Evolutionary conservation across 2,329 filamentous ascomycete genomes (phyloP), one percentile per base, ranked within the genome.

Genomic region (Fusarium fracticaudum): DNA sequence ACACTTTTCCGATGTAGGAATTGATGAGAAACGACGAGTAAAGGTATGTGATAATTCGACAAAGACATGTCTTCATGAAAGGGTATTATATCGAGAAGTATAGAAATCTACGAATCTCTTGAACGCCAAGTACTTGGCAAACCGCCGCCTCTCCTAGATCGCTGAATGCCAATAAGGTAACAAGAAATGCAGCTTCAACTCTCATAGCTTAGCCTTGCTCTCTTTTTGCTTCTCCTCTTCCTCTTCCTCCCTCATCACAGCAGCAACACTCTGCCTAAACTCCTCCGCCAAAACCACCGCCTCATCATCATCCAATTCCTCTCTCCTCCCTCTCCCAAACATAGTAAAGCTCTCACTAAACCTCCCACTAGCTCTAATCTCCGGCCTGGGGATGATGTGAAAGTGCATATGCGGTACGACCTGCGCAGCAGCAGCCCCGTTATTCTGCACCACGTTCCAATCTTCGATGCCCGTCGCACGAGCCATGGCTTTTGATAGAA

Each of bases 401-500:
- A 97, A 98, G 82, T 99, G 96, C 55, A 97, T 92, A 82, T 98
- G 96, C 29, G 93, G 93, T 5, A 98, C 95, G 22, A 98, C 94
- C 84, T 98, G 96, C 5, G 95, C 95, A 5, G 96, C 96, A 38
- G 94, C 90, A 8, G 91, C 91, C 22, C 96, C 94, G 77, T 98
- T 98, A 81, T 98, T 98, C 85, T 98, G 96, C 63, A 98, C 94
- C 37, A 98, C 91, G 82, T 99, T 99, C 93, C 96, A 98, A 84
- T 98, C 95, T 58, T 87, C 87, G 4, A 94, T 89, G 15, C 91
- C 92, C 6, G 92, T 93, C 2, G 91, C 90, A 59, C 86, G 87
- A 38, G 91, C 88, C 43, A 98, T 87, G 0, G 93, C 93, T 26
- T 89, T 86, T 24, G 93, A 93, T 6, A 98, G 85, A 8, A 96